Base-by-base conservation (phyloP, 2,329 filamentous ascomycete species). In the Fusarium sp. region DNA sequence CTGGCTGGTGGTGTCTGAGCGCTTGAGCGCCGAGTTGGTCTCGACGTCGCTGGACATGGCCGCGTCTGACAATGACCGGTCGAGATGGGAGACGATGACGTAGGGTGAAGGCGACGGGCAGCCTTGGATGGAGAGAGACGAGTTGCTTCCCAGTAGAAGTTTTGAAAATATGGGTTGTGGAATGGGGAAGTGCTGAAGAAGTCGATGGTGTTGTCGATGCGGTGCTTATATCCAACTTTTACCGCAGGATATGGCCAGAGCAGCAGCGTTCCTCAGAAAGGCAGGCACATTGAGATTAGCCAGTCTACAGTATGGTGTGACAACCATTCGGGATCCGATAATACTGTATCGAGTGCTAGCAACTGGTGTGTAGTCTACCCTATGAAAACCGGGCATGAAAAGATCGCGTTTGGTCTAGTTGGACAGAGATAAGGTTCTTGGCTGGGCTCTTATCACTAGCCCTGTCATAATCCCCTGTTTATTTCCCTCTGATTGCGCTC, bases 31-130 rank as follows among this genome's bases (percentile, higher is more conserved):
- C 8, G 60, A 56, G 52, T 60, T 66, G 24, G 62, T 65, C 59
- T 71, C 69, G 50, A 60, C 59, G 63, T 67, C 67, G 60, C 47
- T 61, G 61, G 67, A 58, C 68, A 72, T 72, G 59, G 47, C 66
- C 54, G 63, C 63, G 63, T 66, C 44, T 57, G 55, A 60, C 59
- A 41, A 65, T 65, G 63, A 53, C 64, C 45, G 26, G 64, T 67
- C 64, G 63, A 63, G 57, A 58, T 3, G 19, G 12, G n/a, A 34
- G 11, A 28, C 13, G 13, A 57, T 64, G 63, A 61, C 48, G 63
- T 49, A 42, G 15, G 15, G 28, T n/a, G 38, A 59, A 66, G 63
- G 63, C 63, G 63, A 66, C 63, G 63, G 63, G 63, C 63, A 66
- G 63, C 63, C 63, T 53, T 66, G 47, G 7, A 4, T 2, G 19